Evolutionary conservation across 108 stramenopile genomes (phyloP).

Genomic region (Skeletonema costatum): DNA sequence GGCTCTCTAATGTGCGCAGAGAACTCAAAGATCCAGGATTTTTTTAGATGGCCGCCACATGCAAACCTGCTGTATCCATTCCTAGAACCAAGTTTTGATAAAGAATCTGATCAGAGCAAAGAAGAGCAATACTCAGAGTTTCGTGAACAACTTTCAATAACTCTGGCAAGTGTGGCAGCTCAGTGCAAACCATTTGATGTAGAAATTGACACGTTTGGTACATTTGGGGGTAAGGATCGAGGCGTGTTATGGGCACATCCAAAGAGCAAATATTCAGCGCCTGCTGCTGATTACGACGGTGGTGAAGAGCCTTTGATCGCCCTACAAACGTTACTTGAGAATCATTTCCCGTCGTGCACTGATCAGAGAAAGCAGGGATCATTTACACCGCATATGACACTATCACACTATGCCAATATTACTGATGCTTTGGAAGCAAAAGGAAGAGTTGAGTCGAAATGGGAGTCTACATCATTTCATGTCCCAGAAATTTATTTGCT

Average conservation of each 20-base stretch:
- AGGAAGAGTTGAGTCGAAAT: conserved; percentile 47
- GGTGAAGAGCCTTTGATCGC: conserved; percentile 53
- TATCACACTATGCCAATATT: conserved; percentile 68
- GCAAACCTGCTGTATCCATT: conserved; percentile 85
- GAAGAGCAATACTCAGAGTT: conserved; percentile 15
- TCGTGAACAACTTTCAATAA: conserved; percentile 13
- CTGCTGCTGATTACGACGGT: background rate
- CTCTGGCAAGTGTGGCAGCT: conserved; percentile 37
- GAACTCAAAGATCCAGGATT: conserved; percentile 75
- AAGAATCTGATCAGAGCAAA: conserved; percentile 7
- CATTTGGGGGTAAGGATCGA: conserved; percentile 69
- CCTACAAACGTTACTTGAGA: conserved; percentile 56
- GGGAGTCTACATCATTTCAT: conserved; percentile 51
- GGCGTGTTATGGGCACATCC: conserved; percentile 84
- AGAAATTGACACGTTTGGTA: conserved; percentile 60
- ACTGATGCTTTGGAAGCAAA: conserved; percentile 61
- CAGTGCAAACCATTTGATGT: conserved; percentile 63
- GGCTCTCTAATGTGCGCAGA: conserved; percentile 50
- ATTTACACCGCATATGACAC: conserved; percentile 79
- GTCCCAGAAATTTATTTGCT: conserved; percentile 69
- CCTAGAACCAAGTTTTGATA: conserved; percentile 33
- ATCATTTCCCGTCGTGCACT: conserved; percentile 65
- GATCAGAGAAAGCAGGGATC: conserved; percentile 54
- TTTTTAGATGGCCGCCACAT: conserved; percentile 87
- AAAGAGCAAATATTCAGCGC: conserved; percentile 16